Base-by-base conservation (phyloP, 345 rosid species). In the Rhizophora apiculata region DNA sequence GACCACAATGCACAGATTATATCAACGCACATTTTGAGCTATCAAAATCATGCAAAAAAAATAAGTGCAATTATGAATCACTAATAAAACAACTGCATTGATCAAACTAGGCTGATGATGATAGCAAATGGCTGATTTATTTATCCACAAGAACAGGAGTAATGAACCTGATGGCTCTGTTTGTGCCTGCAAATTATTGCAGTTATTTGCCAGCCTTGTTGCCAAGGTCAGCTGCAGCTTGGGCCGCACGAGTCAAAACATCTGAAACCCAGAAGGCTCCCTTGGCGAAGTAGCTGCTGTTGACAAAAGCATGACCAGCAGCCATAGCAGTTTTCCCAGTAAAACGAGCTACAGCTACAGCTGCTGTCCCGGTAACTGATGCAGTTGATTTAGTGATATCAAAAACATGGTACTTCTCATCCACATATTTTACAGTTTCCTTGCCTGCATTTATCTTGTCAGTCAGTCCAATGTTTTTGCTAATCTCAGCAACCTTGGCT, bases 261-360 rank as follows among this genome's bases (percentile, higher is more conserved):
- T 76, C 88, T 0, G 98, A 91, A 76, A 89, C 85, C 98, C 92
- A 91, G 9, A 88, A 85, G 66, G 92, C 91, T 67, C 97, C 97
- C 76, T 79, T 87, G 52, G 96, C 93, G 63, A 91, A 89, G 80
- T 87, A 88, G 63, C 70, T 78, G 88, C 95, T 94, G 69, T 86
- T 89, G 46, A 80, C 88, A 15, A 85, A 84, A 37, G 90, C 87
- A 68, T 69, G 79, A 1, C 87, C 86, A 5, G 97, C 92, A 52
- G 96, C 85, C 20, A 69, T 83, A 6, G 92, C 93, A 15, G 83
- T 80, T 80, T 74, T 86, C 24, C 92, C 92, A 0, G 96, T 82
- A 15, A 79, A 79, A 2, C 81, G 85, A 29, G 84, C 92, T 9
- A 90, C 98, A 13, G 85, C 73, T 15, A 84, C 86, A 20, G 86